phyloP scores from a whole-genome alignment of 1,284 basidiomycete genomes.

The Cutaneotrichosporon cavernicola region DNA sequence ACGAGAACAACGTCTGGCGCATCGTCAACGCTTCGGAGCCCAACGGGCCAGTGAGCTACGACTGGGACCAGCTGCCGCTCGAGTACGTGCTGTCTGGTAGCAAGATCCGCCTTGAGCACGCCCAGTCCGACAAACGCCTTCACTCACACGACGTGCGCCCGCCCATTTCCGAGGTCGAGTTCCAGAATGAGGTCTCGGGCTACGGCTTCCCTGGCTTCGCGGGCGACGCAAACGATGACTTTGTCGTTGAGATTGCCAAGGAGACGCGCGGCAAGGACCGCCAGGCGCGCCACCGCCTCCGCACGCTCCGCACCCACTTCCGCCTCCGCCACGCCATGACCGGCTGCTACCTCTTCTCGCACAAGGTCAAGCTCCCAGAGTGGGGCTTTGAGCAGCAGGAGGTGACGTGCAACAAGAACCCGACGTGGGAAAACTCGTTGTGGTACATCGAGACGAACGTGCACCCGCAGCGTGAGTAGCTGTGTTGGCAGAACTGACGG shows the following conservation, averaged over 20 bases:
- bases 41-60: conserved; percentile 56
- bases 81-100: conserved; percentile 66
- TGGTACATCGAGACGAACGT: conserved; percentile 91
- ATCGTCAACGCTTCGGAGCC: conserved; percentile 66
- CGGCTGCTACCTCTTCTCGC: conserved; percentile 95
- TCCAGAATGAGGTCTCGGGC: conserved; percentile 96
- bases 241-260: conserved; percentile 80
- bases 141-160: conserved; percentile 94
- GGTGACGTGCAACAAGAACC: conserved; percentile 95
- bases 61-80: conserved; percentile 63
- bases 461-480: conserved; percentile 69
- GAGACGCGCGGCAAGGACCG: conserved; percentile 59
- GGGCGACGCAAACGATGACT: conserved; percentile 89
- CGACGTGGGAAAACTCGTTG: conserved; percentile 80
- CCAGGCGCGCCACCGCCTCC: conserved; percentile 68
- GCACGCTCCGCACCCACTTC: conserved; percentile 80
- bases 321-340: conserved; percentile 79
- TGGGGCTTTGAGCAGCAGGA: conserved; percentile 99
- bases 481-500: conserved; percentile 24
- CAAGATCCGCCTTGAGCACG: conserved; percentile 81
- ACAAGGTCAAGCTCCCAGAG: conserved; percentile 94
- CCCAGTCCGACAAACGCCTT: conserved; percentile 76
- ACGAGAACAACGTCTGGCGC: conserved; percentile 87
- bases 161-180: conserved; percentile 96
- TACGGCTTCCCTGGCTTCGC: conserved; percentile 72